Percentiles rank a stretch among this genome's conserved stretches.
Evolutionary conservation across 495 filamentous ascomycete genomes (phyloP).

Genomic region (Penicillium atrosanguineum): DNA sequence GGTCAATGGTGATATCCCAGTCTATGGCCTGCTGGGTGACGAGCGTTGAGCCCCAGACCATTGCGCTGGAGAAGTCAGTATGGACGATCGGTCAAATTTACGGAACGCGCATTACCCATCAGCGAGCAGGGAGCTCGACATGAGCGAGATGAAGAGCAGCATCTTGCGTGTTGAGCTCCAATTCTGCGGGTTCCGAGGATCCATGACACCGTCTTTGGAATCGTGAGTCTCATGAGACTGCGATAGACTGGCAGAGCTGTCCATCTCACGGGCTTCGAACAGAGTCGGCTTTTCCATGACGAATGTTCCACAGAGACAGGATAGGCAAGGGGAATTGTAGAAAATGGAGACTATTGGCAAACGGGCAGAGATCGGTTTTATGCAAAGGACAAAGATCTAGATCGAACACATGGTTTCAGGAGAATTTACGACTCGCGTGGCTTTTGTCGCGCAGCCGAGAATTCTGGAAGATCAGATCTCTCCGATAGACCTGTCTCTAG

Average conservation of each 20-base stretch:
- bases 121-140: conserved; percentile 37
- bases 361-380: conserved; percentile 5
- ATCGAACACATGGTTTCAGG: conserved; percentile 14
- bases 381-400: not conserved
- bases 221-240: conserved; percentile 8
- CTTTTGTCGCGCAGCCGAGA: conserved; percentile 13
- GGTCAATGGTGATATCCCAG: conserved; percentile 42
- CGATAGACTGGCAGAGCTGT: conserved; percentile 4
- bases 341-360: not conserved
- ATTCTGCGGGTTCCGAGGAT: conserved; percentile 24
- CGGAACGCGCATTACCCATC: conserved; percentile 28
- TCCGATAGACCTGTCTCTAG: not conserved
- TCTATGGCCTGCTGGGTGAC: conserved; percentile 47
- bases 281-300: conserved; percentile 16
- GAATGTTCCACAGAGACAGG: not conserved
- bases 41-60: conserved; percentile 51
- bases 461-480: not conserved
- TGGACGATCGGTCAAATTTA: conserved; percentile 7
- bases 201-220: conserved; percentile 8
- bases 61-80: conserved; percentile 32
- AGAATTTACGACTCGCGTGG: conserved; percentile 19
- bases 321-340: not conserved
- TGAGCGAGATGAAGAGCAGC: conserved; percentile 33
- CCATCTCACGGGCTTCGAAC: conserved; percentile 12
- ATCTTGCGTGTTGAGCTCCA: conserved; percentile 32